Evolutionary conservation across 192 early-diverging fungal genomes (phyloP).

Genomic region (Allomyces javanicus): DNA sequence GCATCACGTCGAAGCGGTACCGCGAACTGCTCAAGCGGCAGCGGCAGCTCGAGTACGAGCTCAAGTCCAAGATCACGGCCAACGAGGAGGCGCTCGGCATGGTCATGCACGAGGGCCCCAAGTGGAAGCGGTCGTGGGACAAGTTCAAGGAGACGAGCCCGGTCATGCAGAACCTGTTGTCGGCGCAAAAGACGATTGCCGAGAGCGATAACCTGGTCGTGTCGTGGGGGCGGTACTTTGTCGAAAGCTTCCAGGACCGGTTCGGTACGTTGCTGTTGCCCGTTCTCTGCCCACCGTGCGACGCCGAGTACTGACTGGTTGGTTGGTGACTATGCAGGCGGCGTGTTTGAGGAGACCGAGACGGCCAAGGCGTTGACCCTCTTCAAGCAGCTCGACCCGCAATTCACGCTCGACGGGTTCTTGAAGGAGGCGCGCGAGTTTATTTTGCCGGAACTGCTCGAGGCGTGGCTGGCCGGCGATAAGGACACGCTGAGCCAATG

Average conservation of each 20-base stretch:
- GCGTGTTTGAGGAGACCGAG: slow-evolving; percentile 83
- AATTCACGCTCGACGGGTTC: slow-evolving; percentile 67
- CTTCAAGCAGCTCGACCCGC: slow-evolving; percentile 66
- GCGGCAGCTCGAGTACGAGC: slow-evolving; percentile 7
- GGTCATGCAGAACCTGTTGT: slow-evolving; percentile 64
- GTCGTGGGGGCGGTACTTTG: slow-evolving; percentile 47
- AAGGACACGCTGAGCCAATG: slow-evolving; percentile 62
- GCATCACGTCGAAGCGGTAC: slow-evolving; percentile 41
- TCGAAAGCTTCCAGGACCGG: slow-evolving; percentile 52
- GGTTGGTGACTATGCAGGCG: slow-evolving; percentile 13
- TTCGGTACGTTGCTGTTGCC: slow-evolving; percentile 24
- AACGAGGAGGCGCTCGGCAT: slow-evolving; percentile 33
- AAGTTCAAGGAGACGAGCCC: slow-evolving; percentile 77
- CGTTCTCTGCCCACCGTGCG: not conserved
- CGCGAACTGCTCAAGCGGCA: slow-evolving; percentile 7
- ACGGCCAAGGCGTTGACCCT: slow-evolving; percentile 68
- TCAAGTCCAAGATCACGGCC: slow-evolving; percentile 12
- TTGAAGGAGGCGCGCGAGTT: slow-evolving; percentile 78
- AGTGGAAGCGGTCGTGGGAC: slow-evolving; percentile 76
- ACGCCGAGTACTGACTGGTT: not conserved
- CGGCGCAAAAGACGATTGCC: slow-evolving; percentile 53
- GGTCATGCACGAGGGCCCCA: slow-evolving; percentile 68
- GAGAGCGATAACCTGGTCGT: slow-evolving; percentile 79
- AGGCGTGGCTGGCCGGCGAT: slow-evolving; percentile 80
- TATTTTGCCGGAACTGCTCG: slow-evolving; percentile 88